These are phyloP conservation scores for Leonotis leonurus DNA, from an alignment of 257 asterid species.

Conservation along the genomic window DNA sequence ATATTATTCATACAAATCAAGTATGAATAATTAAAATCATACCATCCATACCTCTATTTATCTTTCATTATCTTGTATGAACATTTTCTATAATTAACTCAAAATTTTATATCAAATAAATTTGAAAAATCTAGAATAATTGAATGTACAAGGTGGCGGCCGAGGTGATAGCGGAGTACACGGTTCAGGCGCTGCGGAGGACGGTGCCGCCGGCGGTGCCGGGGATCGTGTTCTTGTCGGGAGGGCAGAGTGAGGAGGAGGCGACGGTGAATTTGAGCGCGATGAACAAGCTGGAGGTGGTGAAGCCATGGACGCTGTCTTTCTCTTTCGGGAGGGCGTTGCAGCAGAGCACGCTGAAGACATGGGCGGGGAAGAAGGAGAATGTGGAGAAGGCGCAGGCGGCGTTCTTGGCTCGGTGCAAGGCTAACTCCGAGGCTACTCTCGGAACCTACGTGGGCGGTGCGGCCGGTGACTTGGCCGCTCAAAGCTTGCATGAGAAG, in stretches of 20 bases:
- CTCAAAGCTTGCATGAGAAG: constrained; percentile 54
- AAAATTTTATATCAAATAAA: too few species aligned
- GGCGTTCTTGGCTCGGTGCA: constrained; percentile 61
- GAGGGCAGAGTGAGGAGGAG: constrained; percentile 90
- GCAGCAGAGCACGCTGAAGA: constrained; percentile 75
- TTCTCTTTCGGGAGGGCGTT: constrained; percentile 81
- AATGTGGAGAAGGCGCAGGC: constrained; percentile 69
- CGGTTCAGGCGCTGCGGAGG: constrained; percentile 57
- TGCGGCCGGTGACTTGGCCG: constrained; percentile 46
- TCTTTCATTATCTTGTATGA: too few species aligned
- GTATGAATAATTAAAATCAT: too few species aligned
- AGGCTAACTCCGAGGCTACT: constrained; percentile 71
- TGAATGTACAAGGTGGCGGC: constrained; percentile 49
- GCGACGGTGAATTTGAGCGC: constrained; percentile 65
- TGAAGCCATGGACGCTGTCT: constrained; percentile 77
- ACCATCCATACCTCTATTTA: too few species aligned
- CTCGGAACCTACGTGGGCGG: constrained; percentile 63
- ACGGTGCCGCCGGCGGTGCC: constrained; percentile 94
- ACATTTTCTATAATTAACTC: too few species aligned
- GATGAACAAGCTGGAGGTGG: constrained; percentile 60
- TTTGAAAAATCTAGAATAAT: too few species aligned
- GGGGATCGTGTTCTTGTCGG: constrained; percentile 73
- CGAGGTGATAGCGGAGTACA: constrained; percentile 68
- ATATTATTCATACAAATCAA: too few species aligned
- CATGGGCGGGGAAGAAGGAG: constrained; percentile 73